Evolutionary conservation across 2,329 filamentous ascomycete species (phyloP), one percentile per base, ranked within the genome.

Genomic region (Incumbomyces delicatus): DNA sequence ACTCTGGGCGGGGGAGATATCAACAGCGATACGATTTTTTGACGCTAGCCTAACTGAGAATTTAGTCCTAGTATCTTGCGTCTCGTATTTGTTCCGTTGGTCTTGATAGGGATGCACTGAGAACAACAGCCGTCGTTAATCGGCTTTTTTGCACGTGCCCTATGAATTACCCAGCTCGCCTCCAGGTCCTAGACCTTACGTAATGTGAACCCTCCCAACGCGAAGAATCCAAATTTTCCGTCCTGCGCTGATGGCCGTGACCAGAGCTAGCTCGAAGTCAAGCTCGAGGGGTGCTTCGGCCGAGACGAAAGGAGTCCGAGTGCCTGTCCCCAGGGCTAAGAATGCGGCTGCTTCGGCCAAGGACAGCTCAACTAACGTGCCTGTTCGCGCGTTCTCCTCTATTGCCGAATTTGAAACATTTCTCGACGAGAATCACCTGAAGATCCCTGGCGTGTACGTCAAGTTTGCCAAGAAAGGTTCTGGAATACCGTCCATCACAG

Each of bases 401-500:
- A 52, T 60, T 22, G 16, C 44, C 2, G 60, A 58, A 2, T 66
- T 67, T 47, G 63, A 66, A 42, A 40, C 54, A 17, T 72, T 69
- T 61, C 65, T 75, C n/a, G 58, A 64, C 17, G 47, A 51, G n/a
- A 60, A 67, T 40, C 57, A 68, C 51, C 29, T 54, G 6, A 61
- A 58, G 1, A 46, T 58, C 1, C 43, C 60, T 0, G 72, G 71
- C 0, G 53, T 76, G 44, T 72, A 73, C 63, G 61, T 77, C 13
- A 66, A 71, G 42, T 62, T 76, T 18, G 66, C 66, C 39, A 77
- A 77, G 48, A 77, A 74, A 48, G 47, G 59, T 16, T 66, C 67
- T 1, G 57, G 60, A 2, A 60, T 67, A n/a, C 51, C 64, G 1
- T 72, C 72, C 0, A 60, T 78, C 12, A 69, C 67, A 13, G 57